Evolutionary conservation across 495 filamentous ascomycete genomes (phyloP).

Genomic region (Tricharina praecox): DNA sequence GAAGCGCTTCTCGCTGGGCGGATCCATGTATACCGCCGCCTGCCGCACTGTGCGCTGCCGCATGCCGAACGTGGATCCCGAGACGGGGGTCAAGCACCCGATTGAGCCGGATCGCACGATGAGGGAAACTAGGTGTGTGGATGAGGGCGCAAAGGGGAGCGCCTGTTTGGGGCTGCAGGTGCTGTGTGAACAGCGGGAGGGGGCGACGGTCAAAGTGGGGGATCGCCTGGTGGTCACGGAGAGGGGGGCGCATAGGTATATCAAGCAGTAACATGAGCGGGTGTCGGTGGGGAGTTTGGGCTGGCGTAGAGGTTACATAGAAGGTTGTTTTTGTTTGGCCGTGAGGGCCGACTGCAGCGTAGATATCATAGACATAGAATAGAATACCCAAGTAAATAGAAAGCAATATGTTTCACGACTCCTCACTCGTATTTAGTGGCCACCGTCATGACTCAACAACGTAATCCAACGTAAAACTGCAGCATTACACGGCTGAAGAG

Average conservation of each 20-base stretch:
- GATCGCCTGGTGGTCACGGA: slow-evolving; percentile 45
- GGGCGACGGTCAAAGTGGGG: slow-evolving; percentile 39
- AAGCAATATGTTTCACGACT: no score
- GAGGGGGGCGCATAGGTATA: slow-evolving; percentile 46
- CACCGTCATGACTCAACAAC: no score
- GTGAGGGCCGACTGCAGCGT: no score
- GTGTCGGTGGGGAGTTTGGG: background rate
- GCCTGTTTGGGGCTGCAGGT: slow-evolving; percentile 78
- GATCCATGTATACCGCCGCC: slow-evolving; percentile 29
- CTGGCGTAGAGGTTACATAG: background rate
- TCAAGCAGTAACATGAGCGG: slow-evolving; percentile 18
- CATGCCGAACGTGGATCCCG: slow-evolving; percentile 67
- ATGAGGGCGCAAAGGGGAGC: slow-evolving; percentile 48
- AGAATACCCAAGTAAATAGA: no score
- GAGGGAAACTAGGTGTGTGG: slow-evolving; percentile 51
- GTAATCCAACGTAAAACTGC: no score
- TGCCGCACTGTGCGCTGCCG: slow-evolving; percentile 43
- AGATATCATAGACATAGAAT: no score
- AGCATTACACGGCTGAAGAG: no score
- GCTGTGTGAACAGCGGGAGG: slow-evolving; percentile 40
- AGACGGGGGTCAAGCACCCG: slow-evolving; percentile 50
- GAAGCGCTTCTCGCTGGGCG: slow-evolving; percentile 50
- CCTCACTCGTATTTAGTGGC: no score
- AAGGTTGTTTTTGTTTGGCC: background rate
- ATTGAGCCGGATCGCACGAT: slow-evolving; percentile 60